A percentile compares a stretch with the other conserved stretches of the same genome.
phyloP scores from a whole-genome alignment of 2,329 filamentous ascomycete species.

The Colletotrichum tropicicola region DNA sequence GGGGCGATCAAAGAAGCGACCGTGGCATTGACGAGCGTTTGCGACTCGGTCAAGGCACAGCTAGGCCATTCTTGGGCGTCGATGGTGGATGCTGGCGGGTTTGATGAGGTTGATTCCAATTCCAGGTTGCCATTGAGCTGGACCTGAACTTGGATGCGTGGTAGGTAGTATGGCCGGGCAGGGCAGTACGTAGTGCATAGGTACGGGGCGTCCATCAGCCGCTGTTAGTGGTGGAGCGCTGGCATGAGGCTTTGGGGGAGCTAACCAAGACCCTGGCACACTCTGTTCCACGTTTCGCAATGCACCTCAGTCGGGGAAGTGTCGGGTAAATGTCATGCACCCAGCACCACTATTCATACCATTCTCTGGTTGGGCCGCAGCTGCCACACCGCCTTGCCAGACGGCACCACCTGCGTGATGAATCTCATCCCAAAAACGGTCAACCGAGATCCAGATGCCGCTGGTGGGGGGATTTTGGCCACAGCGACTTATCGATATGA shows the following conservation, averaged over 20 bases:
- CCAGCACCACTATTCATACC: not conserved
- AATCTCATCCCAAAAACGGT: too few relatives aligned
- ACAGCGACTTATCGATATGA: constrained; percentile 29
- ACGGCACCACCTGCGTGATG: constrained; percentile 11
- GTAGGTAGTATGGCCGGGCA: not conserved
- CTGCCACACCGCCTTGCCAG: not conserved
- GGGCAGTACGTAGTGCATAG: constrained; percentile 5
- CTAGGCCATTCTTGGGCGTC: constrained; percentile 23
- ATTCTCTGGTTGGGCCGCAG: not conserved
- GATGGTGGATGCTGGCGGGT: constrained; percentile 20
- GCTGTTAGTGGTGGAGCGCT: constrained; percentile 29
- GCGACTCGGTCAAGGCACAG: constrained; percentile 22
- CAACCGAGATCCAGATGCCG: not conserved
- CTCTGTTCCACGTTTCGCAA: constrained; percentile 31
- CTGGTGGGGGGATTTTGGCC: constrained; percentile 16
- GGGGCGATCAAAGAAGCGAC: not conserved
- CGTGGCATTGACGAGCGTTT: constrained; percentile 23
- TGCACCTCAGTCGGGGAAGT: constrained; percentile 25
- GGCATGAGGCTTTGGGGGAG: constrained; percentile 23
- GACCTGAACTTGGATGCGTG: constrained; percentile 15
- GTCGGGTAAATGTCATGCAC: constrained; percentile 24
- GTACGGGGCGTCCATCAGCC: constrained; percentile 23
- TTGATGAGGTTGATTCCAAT: constrained; percentile 21
- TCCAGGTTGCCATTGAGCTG: constrained; percentile 27
- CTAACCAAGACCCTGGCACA: constrained; percentile 28